Evolutionary conservation across 345 rosid genomes (phyloP).

Genomic region (Schrenkiella parvula): DNA sequence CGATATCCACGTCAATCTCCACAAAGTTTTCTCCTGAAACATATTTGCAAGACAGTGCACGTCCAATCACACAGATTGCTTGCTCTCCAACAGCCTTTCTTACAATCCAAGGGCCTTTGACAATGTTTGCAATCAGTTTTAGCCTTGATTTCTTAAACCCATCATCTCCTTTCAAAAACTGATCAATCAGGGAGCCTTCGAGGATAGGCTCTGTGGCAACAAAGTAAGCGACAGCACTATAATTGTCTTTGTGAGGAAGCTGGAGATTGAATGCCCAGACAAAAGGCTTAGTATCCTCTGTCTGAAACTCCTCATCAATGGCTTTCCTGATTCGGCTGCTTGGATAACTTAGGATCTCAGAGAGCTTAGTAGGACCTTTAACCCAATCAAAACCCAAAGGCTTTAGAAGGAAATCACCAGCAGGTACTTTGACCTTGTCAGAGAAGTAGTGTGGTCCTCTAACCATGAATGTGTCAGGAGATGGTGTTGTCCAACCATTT

Average conservation of each 20-base stretch:
- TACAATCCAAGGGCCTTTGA: slow-evolving; percentile 95
- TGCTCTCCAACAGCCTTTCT: slow-evolving; percentile 98
- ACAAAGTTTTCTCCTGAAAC: slow-evolving; percentile 44
- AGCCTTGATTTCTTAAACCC: slow-evolving; percentile 69
- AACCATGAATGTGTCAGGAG: slow-evolving; percentile 70
- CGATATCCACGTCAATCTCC: slow-evolving; percentile 91
- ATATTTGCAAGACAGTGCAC: slow-evolving; percentile 71
- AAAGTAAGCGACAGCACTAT: slow-evolving; percentile 89
- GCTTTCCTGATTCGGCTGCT: slow-evolving; percentile 60
- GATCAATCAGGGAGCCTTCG: slow-evolving; percentile 70
- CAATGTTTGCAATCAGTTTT: slow-evolving; percentile 89
- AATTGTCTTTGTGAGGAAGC: slow-evolving; percentile 84
- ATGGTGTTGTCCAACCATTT: slow-evolving; percentile 87
- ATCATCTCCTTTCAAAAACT: slow-evolving; percentile 80
- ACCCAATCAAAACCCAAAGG: slow-evolving; percentile 95
- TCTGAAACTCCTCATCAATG: slow-evolving; percentile 51
- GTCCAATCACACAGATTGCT: slow-evolving; percentile 90
- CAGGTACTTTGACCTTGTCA: slow-evolving; percentile 70
- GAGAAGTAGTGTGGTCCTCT: slow-evolving; percentile 84
- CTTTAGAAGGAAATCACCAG: slow-evolving; percentile 62
- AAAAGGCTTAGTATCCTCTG: slow-evolving; percentile 58
- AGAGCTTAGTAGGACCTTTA: slow-evolving; percentile 57
- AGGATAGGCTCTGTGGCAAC: slow-evolving; percentile 49
- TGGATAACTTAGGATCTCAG: slow-evolving; percentile 51
- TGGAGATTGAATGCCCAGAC: slow-evolving; percentile 96